Evolutionary conservation across 495 filamentous ascomycete genomes (phyloP).

Genomic region (Durotheca rogersii): DNA sequence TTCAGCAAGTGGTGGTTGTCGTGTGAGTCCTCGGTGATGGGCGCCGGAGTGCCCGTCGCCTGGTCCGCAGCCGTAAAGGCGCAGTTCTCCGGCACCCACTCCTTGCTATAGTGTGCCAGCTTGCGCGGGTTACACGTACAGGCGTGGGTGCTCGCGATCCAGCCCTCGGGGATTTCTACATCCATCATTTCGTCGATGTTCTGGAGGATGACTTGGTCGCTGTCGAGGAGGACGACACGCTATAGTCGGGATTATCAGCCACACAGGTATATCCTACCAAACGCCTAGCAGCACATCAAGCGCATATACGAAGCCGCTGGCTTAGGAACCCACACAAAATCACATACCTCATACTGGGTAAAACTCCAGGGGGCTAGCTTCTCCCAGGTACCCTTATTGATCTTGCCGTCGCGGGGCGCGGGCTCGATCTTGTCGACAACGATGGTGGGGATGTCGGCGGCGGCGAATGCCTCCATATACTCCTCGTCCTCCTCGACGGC

Average conservation of each 20-base stretch:
- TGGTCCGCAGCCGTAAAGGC: constrained; percentile 42
- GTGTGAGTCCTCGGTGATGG: constrained; percentile 34
- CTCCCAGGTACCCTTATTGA: constrained; percentile 46
- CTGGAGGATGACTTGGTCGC: constrained; percentile 42
- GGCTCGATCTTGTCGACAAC: constrained; percentile 44
- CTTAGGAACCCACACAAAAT: background rate
- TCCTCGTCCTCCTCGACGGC: constrained; percentile 42
- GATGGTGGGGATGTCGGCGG: constrained; percentile 43
- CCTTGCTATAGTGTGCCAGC: constrained; percentile 41
- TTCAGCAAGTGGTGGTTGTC: constrained; percentile 45
- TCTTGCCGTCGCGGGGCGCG: constrained; percentile 39
- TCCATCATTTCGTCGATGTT: constrained; percentile 48
- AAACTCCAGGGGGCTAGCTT: constrained; percentile 46
- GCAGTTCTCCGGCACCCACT: constrained; percentile 42
- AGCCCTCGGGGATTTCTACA: constrained; percentile 36
- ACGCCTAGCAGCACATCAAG: no score
- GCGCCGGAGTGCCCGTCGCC: constrained; percentile 36
- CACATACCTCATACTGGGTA: constrained; percentile 42
- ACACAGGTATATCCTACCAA: no score
- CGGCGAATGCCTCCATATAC: constrained; percentile 42
- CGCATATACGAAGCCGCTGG: background rate
- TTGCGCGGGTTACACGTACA: constrained; percentile 45
- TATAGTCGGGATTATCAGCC: constrained; percentile 11
- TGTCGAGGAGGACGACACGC: constrained; percentile 45
- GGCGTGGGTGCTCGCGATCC: constrained; percentile 39